These are phyloP conservation scores for Articulospora tetracladia DNA, from an alignment of 495 filamentous ascomycete genomes.

Conservation along the genomic window DNA sequence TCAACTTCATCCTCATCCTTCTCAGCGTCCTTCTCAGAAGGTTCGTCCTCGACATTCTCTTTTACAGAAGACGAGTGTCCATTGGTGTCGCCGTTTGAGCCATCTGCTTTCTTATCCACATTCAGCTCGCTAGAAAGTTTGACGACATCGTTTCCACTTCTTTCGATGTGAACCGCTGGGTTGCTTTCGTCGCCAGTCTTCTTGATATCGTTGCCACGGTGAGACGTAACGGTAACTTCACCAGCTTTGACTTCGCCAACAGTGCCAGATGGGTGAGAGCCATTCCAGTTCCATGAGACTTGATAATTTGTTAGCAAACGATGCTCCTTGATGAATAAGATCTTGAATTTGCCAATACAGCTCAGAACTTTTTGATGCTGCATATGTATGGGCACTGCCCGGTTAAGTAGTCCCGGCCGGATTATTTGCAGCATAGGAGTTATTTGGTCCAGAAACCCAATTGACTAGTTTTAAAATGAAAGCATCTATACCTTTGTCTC, in stretches of 20 bases:
- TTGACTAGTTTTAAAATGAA: not conserved
- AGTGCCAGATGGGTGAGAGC: conserved; percentile 46
- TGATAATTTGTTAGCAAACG: not conserved
- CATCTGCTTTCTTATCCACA: conserved; percentile 33
- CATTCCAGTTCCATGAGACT: conserved; percentile 60
- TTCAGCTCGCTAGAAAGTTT: conserved; percentile 53
- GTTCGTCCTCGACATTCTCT: conserved; percentile 19
- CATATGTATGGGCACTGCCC: no score
- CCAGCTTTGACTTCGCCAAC: conserved; percentile 55
- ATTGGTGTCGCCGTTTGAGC: not conserved
- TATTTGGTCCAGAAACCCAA: no score
- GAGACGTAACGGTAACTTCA: conserved; percentile 51
- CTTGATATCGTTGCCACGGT: conserved; percentile 58
- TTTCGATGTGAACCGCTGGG: conserved; percentile 52
- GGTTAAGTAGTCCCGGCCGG: no score
- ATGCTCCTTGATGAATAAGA: not conserved
- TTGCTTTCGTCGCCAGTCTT: conserved; percentile 53
- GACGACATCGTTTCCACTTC: conserved; percentile 61
- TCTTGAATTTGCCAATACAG: not conserved
- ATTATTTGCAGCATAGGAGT: no score
- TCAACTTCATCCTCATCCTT: conserved; percentile 28
- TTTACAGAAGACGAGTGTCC: conserved; percentile 13
- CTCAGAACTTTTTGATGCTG: no score
- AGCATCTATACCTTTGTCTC: conserved; percentile 23
- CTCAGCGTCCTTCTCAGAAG: conserved; percentile 27